Base-by-base conservation (phyloP, 495 filamentous ascomycete genomes). In the Daldinia bambusicola region DNA sequence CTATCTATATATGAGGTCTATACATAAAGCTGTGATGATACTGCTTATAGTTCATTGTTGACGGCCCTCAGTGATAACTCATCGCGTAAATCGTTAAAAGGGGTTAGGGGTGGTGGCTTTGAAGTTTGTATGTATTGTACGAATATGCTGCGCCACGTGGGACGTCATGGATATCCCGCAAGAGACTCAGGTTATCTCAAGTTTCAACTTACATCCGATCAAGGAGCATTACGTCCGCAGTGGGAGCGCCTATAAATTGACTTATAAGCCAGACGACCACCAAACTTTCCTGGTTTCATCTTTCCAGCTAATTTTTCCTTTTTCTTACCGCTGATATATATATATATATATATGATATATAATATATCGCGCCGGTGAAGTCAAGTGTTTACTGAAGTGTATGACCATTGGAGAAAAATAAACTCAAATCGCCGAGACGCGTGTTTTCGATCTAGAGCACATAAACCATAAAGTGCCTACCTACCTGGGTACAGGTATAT, bases 151-250 rank as follows among this genome's bases (percentile, higher is more conserved):
- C 16, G 32, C 34, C 34, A 38, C 55, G 55, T 55, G 52, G 36
- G 52, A 52, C 32, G 31, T 57, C 55, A 37, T 57, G 34, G 8
- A 57, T 57, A 34, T 37, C 55, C 55, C 31, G 16, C 55, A 57
- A 57, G 55, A 34, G 55, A 57, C 55, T 57, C 34, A 37, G n/a
- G 10, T 38, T 52, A 52, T 52, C 48, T 52, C 22, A 45, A 16
- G 6, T 20, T 20, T n/a, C n/a, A n/a, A n/a, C n/a, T n/a, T n/a
- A n/a, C n/a, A n/a, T n/a, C n/a, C n/a, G n/a, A n/a, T n/a, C n/a
- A n/a, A n/a, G n/a, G n/a, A n/a, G n/a, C n/a, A n/a, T n/a, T n/a
- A 26, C 26, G 3, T 26, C 26, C 26, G 26, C 26, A 26, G 3
- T 26, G 26, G 3, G 26, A 1, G 26, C 26, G 26, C 9, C 9